A percentile compares a stretch with the other conserved stretches of the same genome.
Conservation (phyloP, 2,329 filamentous ascomycete species). For the Talaromyces verruculosus region DNA sequence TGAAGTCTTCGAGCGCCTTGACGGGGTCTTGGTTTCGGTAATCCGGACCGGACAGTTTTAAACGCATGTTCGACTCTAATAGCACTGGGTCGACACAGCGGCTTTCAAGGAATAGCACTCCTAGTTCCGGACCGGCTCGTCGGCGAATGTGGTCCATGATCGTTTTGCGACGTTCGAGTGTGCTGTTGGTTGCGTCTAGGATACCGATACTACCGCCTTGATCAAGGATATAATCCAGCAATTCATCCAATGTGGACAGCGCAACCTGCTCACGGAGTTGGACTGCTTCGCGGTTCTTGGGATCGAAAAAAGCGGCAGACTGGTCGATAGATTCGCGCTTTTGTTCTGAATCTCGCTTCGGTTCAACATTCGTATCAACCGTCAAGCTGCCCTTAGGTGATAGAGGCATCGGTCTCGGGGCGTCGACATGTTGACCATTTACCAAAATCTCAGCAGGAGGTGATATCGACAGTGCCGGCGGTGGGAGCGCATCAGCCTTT, state of each 20-base stretch:
- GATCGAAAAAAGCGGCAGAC: conserved; percentile 91
- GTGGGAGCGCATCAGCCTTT: conserved; percentile 38
- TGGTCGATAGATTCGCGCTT: conserved; percentile 68
- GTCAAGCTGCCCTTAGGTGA: conserved; percentile 25
- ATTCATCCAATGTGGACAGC: conserved; percentile 85
- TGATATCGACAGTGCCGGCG: conserved; percentile 35
- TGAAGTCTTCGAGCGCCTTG: conserved; percentile 85
- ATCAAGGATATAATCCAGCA: conserved; percentile 82
- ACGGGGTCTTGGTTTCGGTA: conserved; percentile 91
- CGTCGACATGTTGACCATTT: conserved; percentile 49
- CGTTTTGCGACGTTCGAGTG: conserved; percentile 76
- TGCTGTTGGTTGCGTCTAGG: conserved; percentile 96
- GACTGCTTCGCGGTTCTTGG: conserved; percentile 77
- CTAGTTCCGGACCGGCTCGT: conserved; percentile 78
- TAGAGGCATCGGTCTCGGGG: conserved; percentile 10
- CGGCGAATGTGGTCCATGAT: conserved; percentile 80
- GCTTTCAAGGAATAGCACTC: conserved; percentile 93
- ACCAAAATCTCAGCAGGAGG: conserved; percentile 57
- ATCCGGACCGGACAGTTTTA: conserved; percentile 93
- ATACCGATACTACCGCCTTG: conserved; percentile 88
- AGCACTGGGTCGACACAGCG: conserved; percentile 82
- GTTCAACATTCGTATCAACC: not conserved
- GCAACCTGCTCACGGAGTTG: conserved; percentile 88
- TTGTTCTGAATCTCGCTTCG: conserved; percentile 42
- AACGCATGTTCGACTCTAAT: conserved; percentile 92